phyloP scores from a whole-genome alignment of 805 yeast species.

The Candida nitratophila region DNA sequence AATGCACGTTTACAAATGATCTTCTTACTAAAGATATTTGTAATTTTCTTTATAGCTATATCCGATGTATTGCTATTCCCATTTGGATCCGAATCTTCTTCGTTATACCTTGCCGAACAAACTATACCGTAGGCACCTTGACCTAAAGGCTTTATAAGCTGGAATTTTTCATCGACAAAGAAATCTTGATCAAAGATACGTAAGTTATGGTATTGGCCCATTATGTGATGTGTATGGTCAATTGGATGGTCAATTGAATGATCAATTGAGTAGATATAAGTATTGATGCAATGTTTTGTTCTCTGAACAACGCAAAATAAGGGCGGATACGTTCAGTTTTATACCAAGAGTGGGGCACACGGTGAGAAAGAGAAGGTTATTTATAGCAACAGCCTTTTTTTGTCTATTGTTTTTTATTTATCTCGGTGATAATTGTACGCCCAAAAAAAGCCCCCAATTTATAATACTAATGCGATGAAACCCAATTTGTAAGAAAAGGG shows the following conservation, averaged over 20 bases:
- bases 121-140: constrained; percentile 98
- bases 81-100: constrained; percentile 68
- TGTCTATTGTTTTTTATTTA: too few relatives aligned
- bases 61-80: background rate
- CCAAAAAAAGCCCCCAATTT: too few relatives aligned
- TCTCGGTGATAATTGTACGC: too few relatives aligned
- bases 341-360: background rate
- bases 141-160: constrained; percentile 87
- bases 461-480: too few relatives aligned
- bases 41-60: constrained; percentile 94
- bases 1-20: constrained; percentile 87
- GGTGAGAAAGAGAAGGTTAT: background rate
- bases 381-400: background rate
- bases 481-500: too few relatives aligned
- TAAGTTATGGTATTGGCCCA: constrained; percentile 20
- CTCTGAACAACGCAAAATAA: too few relatives aligned
- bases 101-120: constrained; percentile 83
- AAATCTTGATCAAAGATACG: constrained; percentile 85
- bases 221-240: too few relatives aligned
- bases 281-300: too few relatives aligned
- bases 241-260: background rate
- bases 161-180: constrained; percentile 81
- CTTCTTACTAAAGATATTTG: constrained; percentile 87
- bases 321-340: too few relatives aligned
- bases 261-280: too few relatives aligned